These are phyloP conservation scores for Onygenales sp. DNA, from an alignment of 2,329 filamentous ascomycete species.

Conservation along the genomic window DNA sequence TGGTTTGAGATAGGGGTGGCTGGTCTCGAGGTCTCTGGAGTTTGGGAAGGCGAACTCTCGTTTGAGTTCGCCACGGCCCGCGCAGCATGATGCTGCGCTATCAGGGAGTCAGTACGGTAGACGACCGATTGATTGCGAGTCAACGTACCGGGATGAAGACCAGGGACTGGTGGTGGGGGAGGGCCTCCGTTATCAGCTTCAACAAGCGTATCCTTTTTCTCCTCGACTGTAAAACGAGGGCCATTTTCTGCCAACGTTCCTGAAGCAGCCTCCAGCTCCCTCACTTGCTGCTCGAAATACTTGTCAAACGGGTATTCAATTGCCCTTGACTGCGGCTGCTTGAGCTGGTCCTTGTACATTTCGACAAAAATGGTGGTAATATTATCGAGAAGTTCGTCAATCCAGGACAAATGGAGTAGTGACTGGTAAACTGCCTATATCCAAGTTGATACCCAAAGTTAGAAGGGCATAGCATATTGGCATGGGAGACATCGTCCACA, in stretches of 20 bases:
- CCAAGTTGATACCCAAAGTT: neutral
- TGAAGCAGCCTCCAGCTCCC: conserved; percentile 51
- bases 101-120: conserved; percentile 14
- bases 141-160: conserved; percentile 38
- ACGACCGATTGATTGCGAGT: neutral
- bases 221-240: conserved; percentile 23
- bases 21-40: conserved; percentile 69
- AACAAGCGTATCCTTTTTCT: conserved; percentile 36
- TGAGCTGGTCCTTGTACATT: conserved; percentile 80
- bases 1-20: conserved; percentile 60
- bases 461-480: neutral
- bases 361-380: conserved; percentile 86
- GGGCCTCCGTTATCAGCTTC: conserved; percentile 42
- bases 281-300: conserved; percentile 90
- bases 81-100: conserved; percentile 37
- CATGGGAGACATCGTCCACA: conserved; percentile 16
- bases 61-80: conserved; percentile 41
- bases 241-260: conserved; percentile 38
- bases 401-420: conserved; percentile 88
- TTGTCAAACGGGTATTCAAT: conserved; percentile 79
- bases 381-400: conserved; percentile 92
- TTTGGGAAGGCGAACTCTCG: conserved; percentile 60
- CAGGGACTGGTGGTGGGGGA: conserved; percentile 43
- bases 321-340: conserved; percentile 65
- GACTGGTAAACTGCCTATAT: conserved; percentile 88